Base-by-base conservation (phyloP, 768 basidiomycete species). In the Boletus pseudopeckii region DNA sequence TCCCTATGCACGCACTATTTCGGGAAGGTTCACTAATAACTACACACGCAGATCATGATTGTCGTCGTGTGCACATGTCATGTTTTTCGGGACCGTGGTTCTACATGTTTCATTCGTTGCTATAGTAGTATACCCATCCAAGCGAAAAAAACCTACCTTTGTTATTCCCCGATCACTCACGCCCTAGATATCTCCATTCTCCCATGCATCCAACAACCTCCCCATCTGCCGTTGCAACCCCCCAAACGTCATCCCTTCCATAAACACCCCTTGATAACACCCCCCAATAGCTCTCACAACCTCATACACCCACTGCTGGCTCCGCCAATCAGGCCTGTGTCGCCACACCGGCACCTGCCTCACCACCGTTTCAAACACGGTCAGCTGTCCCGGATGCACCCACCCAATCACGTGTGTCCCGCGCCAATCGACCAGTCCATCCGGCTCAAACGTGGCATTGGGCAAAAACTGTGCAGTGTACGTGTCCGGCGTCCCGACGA, bases 181-280 rank as follows among this genome's bases (percentile, higher is more conserved):
- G 8, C 9, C 14, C 7, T 55, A 65, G 20, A 70, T 64, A 32
- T 71, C 64, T 14, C 63, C 63, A 11, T 49, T 57, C 50, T 70
- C 66, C 68, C 68, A 71, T 50, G 63, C 66, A 2, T 70, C 68
- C 53, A 71, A 49, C 15, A 70, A 37, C 37, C 40, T 50, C 22
- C 50, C 53, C 68, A 70, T 71, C 5, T 59, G 63, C 11, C 41
- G 46, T 39, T 70, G 60, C 30, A 70, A 28, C 33, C 30, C 58
- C 38, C 37, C 57, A 33, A 62, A 56, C 28, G 50, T 50, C 22
- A 57, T 18, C 41, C 45, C 53, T 8, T 56, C 58, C 44, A 61
- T 51, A 13, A 49, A 48, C 42, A 71, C 26, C 11, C 61, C 54
- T 3, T 49, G 48, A 28, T 39, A 22, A 1, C 37, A 26, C 11